Evolutionary conservation across 2,329 filamentous ascomycete species (phyloP).

Genomic region (Pyrenochaeta sp.): DNA sequence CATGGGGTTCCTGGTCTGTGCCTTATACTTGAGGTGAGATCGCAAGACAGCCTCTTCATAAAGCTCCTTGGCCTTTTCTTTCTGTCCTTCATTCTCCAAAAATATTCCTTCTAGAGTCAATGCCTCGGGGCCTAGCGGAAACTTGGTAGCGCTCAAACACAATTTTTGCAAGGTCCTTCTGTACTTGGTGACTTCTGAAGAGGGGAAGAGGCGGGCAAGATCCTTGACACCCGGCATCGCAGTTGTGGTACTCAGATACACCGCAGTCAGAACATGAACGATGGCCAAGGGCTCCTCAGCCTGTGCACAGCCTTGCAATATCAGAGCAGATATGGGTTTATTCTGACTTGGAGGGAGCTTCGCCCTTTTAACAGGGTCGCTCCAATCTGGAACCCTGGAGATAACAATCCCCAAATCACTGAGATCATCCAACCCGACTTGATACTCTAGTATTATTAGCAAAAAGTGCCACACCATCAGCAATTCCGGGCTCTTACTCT

Average conservation of each 20-base stretch:
- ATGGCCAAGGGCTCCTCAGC: slow-evolving; percentile 37
- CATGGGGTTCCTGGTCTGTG: slow-evolving; percentile 26
- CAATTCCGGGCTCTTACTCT: too few species aligned
- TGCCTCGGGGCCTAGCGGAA: slow-evolving; percentile 26
- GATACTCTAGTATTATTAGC: slow-evolving; percentile 33
- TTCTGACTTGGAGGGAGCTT: slow-evolving; percentile 35
- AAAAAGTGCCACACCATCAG: too few species aligned
- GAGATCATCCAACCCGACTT: slow-evolving; percentile 28
- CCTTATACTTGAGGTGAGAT: slow-evolving; percentile 19
- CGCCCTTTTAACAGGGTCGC: slow-evolving; percentile 22
- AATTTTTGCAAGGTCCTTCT: slow-evolving; percentile 28
- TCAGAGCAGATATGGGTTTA: slow-evolving; percentile 16
- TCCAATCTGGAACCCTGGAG: slow-evolving; percentile 32
- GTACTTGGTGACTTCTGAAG: slow-evolving; percentile 25
- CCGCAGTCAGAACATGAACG: slow-evolving; percentile 36
- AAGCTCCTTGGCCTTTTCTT: slow-evolving; percentile 21
- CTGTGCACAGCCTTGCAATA: slow-evolving; percentile 40
- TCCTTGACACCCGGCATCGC: slow-evolving; percentile 14
- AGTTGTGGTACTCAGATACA: slow-evolving; percentile 24
- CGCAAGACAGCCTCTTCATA: slow-evolving; percentile 33
- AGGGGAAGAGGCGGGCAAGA: slow-evolving; percentile 25
- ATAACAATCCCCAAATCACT: slow-evolving; percentile 34
- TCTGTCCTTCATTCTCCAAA: slow-evolving; percentile 34
- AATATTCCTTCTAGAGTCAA: slow-evolving; percentile 41
- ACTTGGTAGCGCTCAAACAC: slow-evolving; percentile 19